Conservation (phyloP, 352 stramenopile species). For the Ophiocytium majus region DNA sequence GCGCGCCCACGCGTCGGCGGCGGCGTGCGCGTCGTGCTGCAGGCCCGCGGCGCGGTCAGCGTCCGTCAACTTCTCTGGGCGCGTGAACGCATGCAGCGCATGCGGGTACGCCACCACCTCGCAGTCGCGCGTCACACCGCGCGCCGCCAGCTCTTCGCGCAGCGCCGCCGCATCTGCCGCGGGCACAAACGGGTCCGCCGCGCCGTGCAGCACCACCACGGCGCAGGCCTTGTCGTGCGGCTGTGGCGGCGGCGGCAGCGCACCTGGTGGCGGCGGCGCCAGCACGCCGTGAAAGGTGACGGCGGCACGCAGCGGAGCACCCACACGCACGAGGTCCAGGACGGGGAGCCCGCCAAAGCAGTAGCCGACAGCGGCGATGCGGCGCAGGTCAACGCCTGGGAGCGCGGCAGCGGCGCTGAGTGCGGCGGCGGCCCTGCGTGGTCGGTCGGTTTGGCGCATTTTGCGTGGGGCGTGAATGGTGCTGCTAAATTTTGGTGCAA, state of each 20-base stretch:
- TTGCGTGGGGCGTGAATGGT: too few species aligned
- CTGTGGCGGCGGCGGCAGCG: not conserved
- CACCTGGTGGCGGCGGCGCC: constrained; percentile 22
- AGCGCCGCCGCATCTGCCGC: constrained; percentile 32
- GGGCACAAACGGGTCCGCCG: constrained; percentile 49
- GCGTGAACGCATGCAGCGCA: constrained; percentile 45
- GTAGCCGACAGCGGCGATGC: constrained; percentile 49
- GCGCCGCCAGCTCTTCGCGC: constrained; percentile 28
- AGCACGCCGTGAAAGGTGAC: constrained; percentile 51
- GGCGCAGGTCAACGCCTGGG: constrained; percentile 27
- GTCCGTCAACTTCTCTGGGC: constrained; percentile 38
- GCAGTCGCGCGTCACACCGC: constrained; percentile 20
- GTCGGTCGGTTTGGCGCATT: too few species aligned
- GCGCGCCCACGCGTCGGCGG: constrained; percentile 28
- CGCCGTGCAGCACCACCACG: constrained; percentile 40
- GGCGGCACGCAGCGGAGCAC: constrained; percentile 14
- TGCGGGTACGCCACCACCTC: constrained; percentile 28
- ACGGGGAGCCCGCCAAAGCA: constrained; percentile 51
- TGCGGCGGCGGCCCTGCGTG: constrained; percentile 27
- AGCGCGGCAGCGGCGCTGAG: constrained; percentile 20
- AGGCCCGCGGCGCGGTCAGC: constrained; percentile 34
- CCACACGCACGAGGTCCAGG: constrained; percentile 39
- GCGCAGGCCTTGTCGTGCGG: not conserved
- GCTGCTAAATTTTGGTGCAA: too few species aligned
- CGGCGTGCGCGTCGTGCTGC: constrained; percentile 34